Percentiles rank a stretch among this genome's conserved stretches.
phyloP scores from a whole-genome alignment of 225 moss, liverwort and hornwort genomes.

The Rhytidiadelphus loreus region DNA sequence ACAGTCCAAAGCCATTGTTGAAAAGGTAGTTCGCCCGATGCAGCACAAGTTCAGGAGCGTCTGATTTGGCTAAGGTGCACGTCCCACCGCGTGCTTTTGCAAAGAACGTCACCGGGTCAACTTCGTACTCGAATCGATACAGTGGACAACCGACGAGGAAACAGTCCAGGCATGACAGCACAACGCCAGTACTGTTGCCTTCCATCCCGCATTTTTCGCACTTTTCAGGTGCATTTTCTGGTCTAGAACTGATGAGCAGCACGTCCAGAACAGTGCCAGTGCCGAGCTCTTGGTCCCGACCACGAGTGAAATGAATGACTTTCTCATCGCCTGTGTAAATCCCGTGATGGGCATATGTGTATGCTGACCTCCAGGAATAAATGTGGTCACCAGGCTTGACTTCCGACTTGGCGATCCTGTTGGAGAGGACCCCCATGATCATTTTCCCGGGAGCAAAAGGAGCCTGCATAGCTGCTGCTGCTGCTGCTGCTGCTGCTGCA shows the following conservation, averaged over 20 bases:
- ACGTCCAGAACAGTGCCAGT: conserved; percentile 74
- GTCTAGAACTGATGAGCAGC: conserved; percentile 72
- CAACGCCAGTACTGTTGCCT: conserved; percentile 71
- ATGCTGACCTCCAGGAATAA: conserved; percentile 92
- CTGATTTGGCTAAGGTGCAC: conserved; percentile 77
- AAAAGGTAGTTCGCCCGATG: conserved; percentile 75
- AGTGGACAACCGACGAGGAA: conserved; percentile 70
- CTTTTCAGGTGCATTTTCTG: conserved; percentile 18
- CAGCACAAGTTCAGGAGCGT: conserved; percentile 52
- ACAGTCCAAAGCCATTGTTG: conserved; percentile 73
- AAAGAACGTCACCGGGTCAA: conserved; percentile 69
- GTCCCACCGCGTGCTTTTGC: conserved; percentile 91
- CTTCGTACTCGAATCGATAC: conserved; percentile 75
- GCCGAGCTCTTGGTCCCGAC: conserved; percentile 85
- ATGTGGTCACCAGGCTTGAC: conserved; percentile 73
- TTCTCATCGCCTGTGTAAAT: conserved; percentile 58
- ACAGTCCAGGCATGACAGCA: conserved; percentile 71
- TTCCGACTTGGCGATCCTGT: conserved; percentile 46
- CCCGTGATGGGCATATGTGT: conserved; percentile 88
- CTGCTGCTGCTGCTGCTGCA: conserved; percentile 2
- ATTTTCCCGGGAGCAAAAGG: conserved; percentile 42
- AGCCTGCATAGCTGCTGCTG: conserved; percentile 32
- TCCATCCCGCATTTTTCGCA: conserved; percentile 68
- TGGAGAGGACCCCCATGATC: conserved; percentile 85
- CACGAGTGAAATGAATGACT: conserved; percentile 90